These are phyloP conservation scores for Adansonia madagascariensis DNA, from an alignment of 441 rosid species.

Conservation along the genomic window DNA sequence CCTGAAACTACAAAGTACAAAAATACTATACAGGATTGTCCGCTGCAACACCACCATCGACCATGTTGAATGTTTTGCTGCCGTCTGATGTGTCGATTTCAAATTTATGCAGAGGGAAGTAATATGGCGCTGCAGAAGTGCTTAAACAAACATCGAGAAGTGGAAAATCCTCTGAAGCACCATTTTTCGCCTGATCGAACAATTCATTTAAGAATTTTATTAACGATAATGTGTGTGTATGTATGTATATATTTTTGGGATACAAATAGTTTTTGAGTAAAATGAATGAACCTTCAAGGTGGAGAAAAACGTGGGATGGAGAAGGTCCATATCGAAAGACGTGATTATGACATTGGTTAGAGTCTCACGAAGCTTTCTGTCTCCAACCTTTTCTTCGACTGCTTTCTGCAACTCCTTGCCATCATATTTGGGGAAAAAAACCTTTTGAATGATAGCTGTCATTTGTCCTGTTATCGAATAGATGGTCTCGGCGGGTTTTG, in stretches of 20 bases:
- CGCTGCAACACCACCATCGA: conserved; percentile 36
- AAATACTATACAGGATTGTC: conserved; percentile 28
- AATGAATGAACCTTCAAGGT: conserved; percentile 31
- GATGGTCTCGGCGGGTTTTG: neutral
- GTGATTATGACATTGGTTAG: conserved; percentile 50
- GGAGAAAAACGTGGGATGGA: conserved; percentile 50
- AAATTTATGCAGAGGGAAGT: conserved; percentile 28
- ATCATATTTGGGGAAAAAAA: conserved; percentile 27
- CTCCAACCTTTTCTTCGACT: conserved; percentile 38
- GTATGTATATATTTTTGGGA: no score
- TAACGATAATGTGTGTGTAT: no score
- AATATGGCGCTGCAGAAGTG: conserved; percentile 31
- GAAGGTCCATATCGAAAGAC: conserved; percentile 47
- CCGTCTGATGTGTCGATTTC: neutral
- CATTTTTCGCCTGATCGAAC: conserved; percentile 12
- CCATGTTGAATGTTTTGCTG: conserved; percentile 26
- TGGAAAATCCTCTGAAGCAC: conserved; percentile 6
- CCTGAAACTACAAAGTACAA: neutral
- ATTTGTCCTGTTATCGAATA: neutral
- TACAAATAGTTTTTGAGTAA: neutral
- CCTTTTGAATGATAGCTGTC: neutral
- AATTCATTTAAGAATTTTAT: neutral
- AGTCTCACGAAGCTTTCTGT: conserved; percentile 31
- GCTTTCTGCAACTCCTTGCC: conserved; percentile 26
- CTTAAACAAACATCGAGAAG: conserved; percentile 28